These are phyloP conservation scores for Coelastrella sp. DNA, from an alignment of 139 green algal species.

Conservation along the genomic window DNA sequence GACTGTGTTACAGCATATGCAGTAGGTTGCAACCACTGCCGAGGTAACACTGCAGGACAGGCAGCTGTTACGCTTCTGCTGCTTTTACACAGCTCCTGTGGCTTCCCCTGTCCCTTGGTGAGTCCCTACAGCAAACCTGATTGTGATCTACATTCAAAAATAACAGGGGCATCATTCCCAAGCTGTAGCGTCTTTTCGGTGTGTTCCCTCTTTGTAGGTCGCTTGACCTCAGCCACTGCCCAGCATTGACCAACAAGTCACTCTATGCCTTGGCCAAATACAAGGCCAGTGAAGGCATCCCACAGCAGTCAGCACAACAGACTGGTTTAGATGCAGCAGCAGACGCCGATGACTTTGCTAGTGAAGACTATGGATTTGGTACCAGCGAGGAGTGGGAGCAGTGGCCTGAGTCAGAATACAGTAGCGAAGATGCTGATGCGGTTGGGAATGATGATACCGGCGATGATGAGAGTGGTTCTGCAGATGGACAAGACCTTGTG, in stretches of 20 bases:
- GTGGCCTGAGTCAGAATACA: background rate
- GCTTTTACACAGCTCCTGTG: too few species aligned
- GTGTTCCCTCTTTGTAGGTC: background rate
- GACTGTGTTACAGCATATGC: too few species aligned
- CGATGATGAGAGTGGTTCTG: background rate
- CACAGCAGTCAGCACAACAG: background rate
- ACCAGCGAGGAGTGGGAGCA: conserved; percentile 6
- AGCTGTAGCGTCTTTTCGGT: too few species aligned
- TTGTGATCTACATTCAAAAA: too few species aligned
- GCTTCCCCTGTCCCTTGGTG: too few species aligned
- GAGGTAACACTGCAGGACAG: too few species aligned
- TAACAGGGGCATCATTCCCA: too few species aligned
- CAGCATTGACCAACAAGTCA: conserved; percentile 30
- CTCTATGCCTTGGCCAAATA: conserved; percentile 40
- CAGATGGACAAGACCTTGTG: background rate
- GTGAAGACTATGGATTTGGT: background rate
- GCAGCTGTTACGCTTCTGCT: too few species aligned
- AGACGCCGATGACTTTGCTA: background rate
- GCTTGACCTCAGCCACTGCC: conserved; percentile 36
- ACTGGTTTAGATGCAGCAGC: background rate
- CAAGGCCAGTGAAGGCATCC: background rate
- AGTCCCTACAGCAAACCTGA: too few species aligned
- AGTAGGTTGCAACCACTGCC: too few species aligned
- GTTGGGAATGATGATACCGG: background rate
- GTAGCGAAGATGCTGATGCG: background rate